Conservation (phyloP, 345 rosid genomes). For the Heritiera fomes region DNA sequence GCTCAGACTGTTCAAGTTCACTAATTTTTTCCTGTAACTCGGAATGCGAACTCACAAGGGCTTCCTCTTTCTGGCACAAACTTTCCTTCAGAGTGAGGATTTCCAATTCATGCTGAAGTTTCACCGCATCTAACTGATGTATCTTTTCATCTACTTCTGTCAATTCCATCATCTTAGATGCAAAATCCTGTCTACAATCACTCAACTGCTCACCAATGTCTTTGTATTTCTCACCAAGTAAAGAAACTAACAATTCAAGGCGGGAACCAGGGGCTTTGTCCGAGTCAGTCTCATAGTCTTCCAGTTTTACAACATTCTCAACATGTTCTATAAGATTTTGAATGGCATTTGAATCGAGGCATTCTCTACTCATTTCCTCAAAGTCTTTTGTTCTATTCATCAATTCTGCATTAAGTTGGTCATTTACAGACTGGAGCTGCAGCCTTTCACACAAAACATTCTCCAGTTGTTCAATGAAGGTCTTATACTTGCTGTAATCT, state of each 20-base stretch:
- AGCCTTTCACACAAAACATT: constrained; percentile 54
- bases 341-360: constrained; percentile 48
- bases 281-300: constrained; percentile 34
- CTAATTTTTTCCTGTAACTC: constrained; percentile 56
- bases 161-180: constrained; percentile 47
- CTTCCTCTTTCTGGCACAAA: constrained; percentile 56
- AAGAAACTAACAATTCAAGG: constrained; percentile 63
- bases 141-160: constrained; percentile 51
- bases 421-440: constrained; percentile 53
- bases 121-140: constrained; percentile 40
- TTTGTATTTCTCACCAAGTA: constrained; percentile 63
- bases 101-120: constrained; percentile 63
- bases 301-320: constrained; percentile 57
- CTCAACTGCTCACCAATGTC: constrained; percentile 46
- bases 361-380: constrained; percentile 51
- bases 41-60: constrained; percentile 42
- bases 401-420: constrained; percentile 58
- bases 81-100: constrained; percentile 52
- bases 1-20: constrained; percentile 87
- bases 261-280: constrained; percentile 43
- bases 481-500: constrained; percentile 43
- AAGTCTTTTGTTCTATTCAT: constrained; percentile 44
- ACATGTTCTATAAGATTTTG: constrained; percentile 56
- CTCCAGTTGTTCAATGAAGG: constrained; percentile 51
- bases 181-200: constrained; percentile 42